phyloP scores from a whole-genome alignment of 768 basidiomycete genomes.

The Collybiopsis luxurians region DNA sequence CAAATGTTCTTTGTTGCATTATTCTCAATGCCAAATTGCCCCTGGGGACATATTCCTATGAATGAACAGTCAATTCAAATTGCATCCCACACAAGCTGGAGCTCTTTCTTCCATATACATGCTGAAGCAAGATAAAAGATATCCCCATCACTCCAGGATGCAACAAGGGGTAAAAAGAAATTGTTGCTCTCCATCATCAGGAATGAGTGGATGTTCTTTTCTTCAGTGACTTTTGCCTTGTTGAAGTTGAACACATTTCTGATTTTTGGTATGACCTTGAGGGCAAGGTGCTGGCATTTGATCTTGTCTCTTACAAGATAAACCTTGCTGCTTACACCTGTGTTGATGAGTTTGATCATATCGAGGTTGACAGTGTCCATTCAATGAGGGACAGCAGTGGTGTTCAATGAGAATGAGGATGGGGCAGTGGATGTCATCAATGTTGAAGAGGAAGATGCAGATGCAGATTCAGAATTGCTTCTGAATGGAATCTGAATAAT shows the following conservation, averaged over 20 bases:
- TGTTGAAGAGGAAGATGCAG: neutral
- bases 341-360: constrained; percentile 8
- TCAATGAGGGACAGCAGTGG: neutral
- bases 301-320: constrained; percentile 15
- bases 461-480: neutral
- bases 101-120: neutral
- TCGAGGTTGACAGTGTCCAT: constrained; percentile 7
- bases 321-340: constrained; percentile 14
- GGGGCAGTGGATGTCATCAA: neutral
- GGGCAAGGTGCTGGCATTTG: constrained; percentile 9
- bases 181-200: constrained; percentile 10
- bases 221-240: constrained; percentile 9
- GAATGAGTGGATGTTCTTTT: constrained; percentile 7
- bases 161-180: constrained; percentile 17
- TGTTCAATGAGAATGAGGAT: neutral
- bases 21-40: constrained; percentile 14
- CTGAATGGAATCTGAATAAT: neutral
- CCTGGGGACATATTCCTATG: constrained; percentile 21
- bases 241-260: neutral
- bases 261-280: constrained; percentile 20
- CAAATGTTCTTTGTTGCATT: constrained; percentile 5
- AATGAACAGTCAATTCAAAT: neutral
- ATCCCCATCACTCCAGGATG: constrained; percentile 17
- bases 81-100: neutral
- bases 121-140: constrained; percentile 23